Conservation (phyloP, 306 rosid genomes). For the Acacia acuminata region DNA sequence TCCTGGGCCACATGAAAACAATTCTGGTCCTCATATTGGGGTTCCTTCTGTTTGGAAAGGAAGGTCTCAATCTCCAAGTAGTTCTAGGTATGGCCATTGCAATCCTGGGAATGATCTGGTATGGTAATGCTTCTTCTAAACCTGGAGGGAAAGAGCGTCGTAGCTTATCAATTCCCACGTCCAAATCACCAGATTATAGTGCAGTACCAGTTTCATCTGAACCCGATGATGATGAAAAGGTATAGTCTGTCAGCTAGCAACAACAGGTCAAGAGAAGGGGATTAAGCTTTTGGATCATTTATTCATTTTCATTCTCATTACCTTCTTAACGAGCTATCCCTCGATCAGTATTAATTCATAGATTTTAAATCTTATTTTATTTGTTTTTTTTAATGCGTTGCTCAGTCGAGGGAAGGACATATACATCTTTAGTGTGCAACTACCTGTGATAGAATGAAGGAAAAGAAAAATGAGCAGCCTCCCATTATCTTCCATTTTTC, state of each 20-base stretch:
- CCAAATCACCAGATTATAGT: slow-evolving; percentile 56
- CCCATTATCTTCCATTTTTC: slow-evolving; percentile 33
- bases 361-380: slow-evolving; percentile 29
- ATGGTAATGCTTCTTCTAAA: slow-evolving; percentile 87
- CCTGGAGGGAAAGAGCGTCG: slow-evolving; percentile 90
- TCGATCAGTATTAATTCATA: slow-evolving; percentile 31
- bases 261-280: slow-evolving; percentile 1
- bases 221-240: slow-evolving; percentile 63
- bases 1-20: slow-evolving; percentile 91
- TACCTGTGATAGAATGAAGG: neutral
- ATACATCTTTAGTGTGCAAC: slow-evolving; percentile 9
- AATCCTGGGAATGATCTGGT: slow-evolving; percentile 81
- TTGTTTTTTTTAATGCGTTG: slow-evolving; percentile 1
- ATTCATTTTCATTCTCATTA: slow-evolving; percentile 50
- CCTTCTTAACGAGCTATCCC: slow-evolving; percentile 39
- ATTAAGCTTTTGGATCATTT: slow-evolving; percentile 37
- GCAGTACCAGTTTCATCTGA: slow-evolving; percentile 55
- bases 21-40: slow-evolving; percentile 79
- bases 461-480: slow-evolving; percentile 1
- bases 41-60: slow-evolving; percentile 86
- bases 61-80: slow-evolving; percentile 82
- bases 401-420: slow-evolving; percentile 19
- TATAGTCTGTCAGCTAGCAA: slow-evolving; percentile 41
- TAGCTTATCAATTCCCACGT: slow-evolving; percentile 48
- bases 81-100: slow-evolving; percentile 77